A percentile compares a stretch with the other conserved stretches of the same genome.
These are phyloP conservation scores for Alternaria solani DNA, from an alignment of 2,329 filamentous ascomycete species.

Conservation along the genomic window DNA sequence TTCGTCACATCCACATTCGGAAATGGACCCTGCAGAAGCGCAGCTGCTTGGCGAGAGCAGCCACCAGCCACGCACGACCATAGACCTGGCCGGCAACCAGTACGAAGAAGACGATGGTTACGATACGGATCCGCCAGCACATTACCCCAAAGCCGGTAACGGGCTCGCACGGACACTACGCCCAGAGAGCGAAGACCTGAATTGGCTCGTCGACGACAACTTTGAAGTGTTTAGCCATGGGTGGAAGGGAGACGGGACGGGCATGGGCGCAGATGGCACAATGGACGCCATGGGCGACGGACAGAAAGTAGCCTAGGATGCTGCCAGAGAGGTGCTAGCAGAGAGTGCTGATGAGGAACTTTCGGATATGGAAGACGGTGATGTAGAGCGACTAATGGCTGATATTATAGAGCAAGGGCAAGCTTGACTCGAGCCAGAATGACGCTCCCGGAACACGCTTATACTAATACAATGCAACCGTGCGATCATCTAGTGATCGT, in stretches of 20 bases:
- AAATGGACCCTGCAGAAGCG: constrained; percentile 44
- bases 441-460: background rate
- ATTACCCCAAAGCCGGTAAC: constrained; percentile 70
- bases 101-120: constrained; percentile 62
- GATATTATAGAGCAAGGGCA: background rate
- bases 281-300: constrained; percentile 27
- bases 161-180: constrained; percentile 64
- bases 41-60: constrained; percentile 41
- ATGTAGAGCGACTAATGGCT: constrained; percentile 4
- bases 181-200: constrained; percentile 65
- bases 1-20: constrained; percentile 32
- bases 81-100: constrained; percentile 31
- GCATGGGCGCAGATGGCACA: constrained; percentile 40
- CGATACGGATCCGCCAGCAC: constrained; percentile 60
- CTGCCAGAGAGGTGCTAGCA: background rate
- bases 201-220: constrained; percentile 69
- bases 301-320: constrained; percentile 26
- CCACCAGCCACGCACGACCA: constrained; percentile 25
- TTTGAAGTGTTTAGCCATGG: constrained; percentile 65
- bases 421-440: background rate
- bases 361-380: constrained; percentile 10
- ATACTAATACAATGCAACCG: background rate
- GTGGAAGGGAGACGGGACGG: constrained; percentile 47
- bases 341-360: constrained; percentile 3
- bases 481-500: background rate